Base-by-base conservation (phyloP, 208 protist species). In the Naegleria lovaniensis region DNA sequence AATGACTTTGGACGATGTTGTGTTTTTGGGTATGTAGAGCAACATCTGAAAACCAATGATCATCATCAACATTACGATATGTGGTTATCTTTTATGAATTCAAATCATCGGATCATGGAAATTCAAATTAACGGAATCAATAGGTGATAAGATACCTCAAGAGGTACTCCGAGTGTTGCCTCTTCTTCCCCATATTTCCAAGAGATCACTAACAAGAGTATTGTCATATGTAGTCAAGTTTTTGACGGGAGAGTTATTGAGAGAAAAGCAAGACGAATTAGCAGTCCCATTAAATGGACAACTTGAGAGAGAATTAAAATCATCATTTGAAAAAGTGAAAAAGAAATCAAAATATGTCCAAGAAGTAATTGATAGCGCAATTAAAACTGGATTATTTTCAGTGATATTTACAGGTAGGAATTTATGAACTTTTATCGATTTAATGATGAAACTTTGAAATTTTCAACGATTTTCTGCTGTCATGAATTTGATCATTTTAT, bases 91-190 rank as follows among this genome's bases (percentile, higher is more conserved):
- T 75, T 5, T 5, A n/a, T 75, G 22, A n/a, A 4, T 75, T 25
- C 15, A 5, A 4, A n/a, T 75, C 4, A n/a, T 75, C n/a, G 58
- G 3, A n/a, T n/a, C 15, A 75, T 75, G 22, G 22, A 4, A 9
- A n/a, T n/a, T 75, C 3, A n/a, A 75, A 75, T n/a, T 75, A 75
- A 75, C 13, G 13, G 25, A 79, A 79, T 29, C 5, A 75, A 75
- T 88, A 58, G 85, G 85, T 38, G 85, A 88, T 19, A 88, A 88
- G 40, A 88, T 88, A 58, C 85, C 85, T 13, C 7, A 22, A n/a
- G 85, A 88, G 36, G 85, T 88, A 5, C 16, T 58, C 5, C 15
- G 85, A 33, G 55, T 88, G 38, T 39, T 88, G 25, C 39, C 43
- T 38, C 9, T 88, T 38, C 85, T 88, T 39, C 85, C 85, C 11